Percentiles rank a stretch among this genome's conserved stretches.
phyloP scores from a whole-genome alignment of 179 eudicot species.

The Nepenthes alata region DNA sequence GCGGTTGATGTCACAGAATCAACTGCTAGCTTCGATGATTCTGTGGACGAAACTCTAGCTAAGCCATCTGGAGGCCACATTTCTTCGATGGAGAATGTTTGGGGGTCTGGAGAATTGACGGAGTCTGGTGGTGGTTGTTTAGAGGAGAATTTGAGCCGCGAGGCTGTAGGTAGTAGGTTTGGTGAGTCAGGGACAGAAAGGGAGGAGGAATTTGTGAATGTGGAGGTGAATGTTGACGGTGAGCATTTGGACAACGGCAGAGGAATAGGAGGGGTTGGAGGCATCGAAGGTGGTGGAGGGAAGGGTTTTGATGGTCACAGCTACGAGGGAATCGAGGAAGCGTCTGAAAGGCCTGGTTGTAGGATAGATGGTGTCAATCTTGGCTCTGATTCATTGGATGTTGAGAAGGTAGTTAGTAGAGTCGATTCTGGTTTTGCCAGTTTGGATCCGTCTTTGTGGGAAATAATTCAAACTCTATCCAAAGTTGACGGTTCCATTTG shows the following conservation, averaged over 20 bases:
- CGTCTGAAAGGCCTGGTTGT: not conserved
- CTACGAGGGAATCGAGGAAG: not conserved
- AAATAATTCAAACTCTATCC: not conserved
- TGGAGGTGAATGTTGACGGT: constrained; percentile 9
- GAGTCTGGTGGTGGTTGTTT: not conserved
- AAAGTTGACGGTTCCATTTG: constrained; percentile 1
- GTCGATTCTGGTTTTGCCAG: not conserved
- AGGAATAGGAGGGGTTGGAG: no score
- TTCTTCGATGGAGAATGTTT: not conserved
- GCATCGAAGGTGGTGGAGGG: no score
- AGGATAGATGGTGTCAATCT: not conserved
- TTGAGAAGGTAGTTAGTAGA: not conserved
- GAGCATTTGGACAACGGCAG: not conserved
- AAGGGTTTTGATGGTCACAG: no score
- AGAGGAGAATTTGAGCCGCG: not conserved
- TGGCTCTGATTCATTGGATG: not conserved
- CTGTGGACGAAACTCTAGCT: constrained; percentile 5
- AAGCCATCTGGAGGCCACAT: not conserved
- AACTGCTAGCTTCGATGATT: not conserved
- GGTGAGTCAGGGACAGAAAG: not conserved
- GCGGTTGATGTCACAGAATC: constrained; percentile 2
- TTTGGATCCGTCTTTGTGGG: constrained; percentile 5
- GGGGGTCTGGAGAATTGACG: not conserved
- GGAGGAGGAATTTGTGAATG: constrained; percentile 4
- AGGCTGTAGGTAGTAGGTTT: no score